Evolutionary conservation across 306 rosid species (phyloP).

Genomic region (Cicer pinnatifidum): DNA sequence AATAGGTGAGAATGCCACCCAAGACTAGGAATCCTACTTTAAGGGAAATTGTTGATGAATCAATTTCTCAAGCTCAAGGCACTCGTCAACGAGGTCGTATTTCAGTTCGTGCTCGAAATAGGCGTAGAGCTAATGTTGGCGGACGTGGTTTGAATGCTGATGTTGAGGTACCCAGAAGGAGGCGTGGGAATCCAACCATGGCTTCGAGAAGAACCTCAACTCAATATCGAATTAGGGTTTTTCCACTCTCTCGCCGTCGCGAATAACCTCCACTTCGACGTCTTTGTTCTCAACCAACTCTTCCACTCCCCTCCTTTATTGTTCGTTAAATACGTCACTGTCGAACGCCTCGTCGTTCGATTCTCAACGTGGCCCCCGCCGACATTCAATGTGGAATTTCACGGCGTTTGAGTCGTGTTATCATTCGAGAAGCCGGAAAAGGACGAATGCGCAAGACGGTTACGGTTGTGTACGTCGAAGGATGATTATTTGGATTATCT

Average conservation of each 20-base stretch:
- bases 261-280: constrained; percentile 60
- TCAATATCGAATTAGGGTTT: constrained; percentile 66
- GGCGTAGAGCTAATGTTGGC: no score
- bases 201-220: constrained; percentile 69
- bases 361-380: constrained; percentile 75
- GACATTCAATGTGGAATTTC: constrained; percentile 64
- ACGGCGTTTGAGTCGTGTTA: constrained; percentile 58
- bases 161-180: no score
- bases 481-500: constrained; percentile 51
- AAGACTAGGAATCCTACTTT: no score
- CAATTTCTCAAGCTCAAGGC: no score
- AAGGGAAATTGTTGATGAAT: no score
- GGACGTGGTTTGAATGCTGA: no score
- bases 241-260: constrained; percentile 56
- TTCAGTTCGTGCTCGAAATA: no score
- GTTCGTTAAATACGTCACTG: constrained; percentile 59
- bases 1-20: no score
- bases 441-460: constrained; percentile 46
- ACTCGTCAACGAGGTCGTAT: no score
- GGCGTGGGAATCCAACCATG: no score
- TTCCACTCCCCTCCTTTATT: constrained; percentile 54
- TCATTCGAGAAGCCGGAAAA: constrained; percentile 56
- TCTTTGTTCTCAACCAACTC: constrained; percentile 60
- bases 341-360: constrained; percentile 58
- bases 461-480: constrained; percentile 42